Evolutionary conservation across 2,329 filamentous ascomycete genomes (phyloP), one percentile per base, ranked within the genome.

Genomic region (Xylariaceae sp.): DNA sequence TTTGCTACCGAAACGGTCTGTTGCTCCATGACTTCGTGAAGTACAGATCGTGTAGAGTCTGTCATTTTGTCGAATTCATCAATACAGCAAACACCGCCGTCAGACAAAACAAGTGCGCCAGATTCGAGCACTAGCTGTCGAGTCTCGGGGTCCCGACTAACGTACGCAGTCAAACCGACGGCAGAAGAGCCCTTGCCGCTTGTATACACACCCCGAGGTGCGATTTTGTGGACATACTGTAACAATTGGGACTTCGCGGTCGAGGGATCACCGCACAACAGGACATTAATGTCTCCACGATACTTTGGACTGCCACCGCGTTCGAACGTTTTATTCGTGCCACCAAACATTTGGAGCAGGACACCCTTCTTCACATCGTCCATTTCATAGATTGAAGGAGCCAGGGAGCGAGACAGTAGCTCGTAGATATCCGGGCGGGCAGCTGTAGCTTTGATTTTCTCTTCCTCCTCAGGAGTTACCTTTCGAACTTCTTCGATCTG

Each of bases 341-440:
- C 95, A 33, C 95, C 94, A 72, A 99, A 99, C 36, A 99, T 85
- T 71, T 99, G 95, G 3, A 99, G 86, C 9, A 99, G 81, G 60
- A 99, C 97, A 9, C 95, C 95, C 77, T 99, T 99, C 82, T 99
- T 99, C 44, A 98, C 92, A 69, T 99, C 95, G 66, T 99, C 95
- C 87, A 96, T 90, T 75, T 99, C 95, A 77, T 96, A 97, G 69
- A 99, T 89, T 58, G 93, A 97, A 12, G 95, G 95, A 2, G 95
- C 95, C 24, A 99, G 80, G 1, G 94, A 98, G 33, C 94, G 87
- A 16, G 95, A 85, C 3, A 99, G 85, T 21, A 99, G 84, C 19
- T 99, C 93, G 73, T 99, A 99, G 51, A 99, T 87, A 73, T 99
- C 95, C 1, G 88, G 81, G 50, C 95, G 87, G 28, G 85, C 82